Evolutionary conservation across 306 rosid genomes (phyloP).

Genomic region (Trifolium fragiferum): DNA sequence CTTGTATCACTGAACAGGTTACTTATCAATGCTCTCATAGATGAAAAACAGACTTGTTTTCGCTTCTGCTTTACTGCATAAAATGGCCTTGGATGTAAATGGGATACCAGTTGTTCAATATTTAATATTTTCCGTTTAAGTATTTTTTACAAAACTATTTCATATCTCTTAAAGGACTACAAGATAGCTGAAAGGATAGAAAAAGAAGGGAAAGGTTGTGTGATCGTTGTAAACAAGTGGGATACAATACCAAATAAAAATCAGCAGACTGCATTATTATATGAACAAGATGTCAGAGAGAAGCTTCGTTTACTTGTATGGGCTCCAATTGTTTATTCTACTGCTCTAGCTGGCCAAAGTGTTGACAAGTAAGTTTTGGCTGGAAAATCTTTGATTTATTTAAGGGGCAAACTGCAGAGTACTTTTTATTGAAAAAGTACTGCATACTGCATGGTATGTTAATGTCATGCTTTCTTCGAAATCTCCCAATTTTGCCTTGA

Average conservation of each 20-base stretch:
- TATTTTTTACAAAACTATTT: slow-evolving; percentile 16
- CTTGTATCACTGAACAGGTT: slow-evolving; percentile 96
- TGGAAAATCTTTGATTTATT: slow-evolving; percentile 24
- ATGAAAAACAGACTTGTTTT: slow-evolving; percentile 1
- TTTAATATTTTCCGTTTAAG: neutral
- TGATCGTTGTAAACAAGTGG: slow-evolving; percentile 97
- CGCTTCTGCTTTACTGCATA: slow-evolving; percentile 31
- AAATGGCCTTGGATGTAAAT: slow-evolving; percentile 9
- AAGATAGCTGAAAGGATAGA: slow-evolving; percentile 96
- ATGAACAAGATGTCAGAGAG: slow-evolving; percentile 93
- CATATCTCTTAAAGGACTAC: slow-evolving; percentile 67
- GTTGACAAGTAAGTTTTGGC: slow-evolving; percentile 81
- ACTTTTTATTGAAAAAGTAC: neutral
- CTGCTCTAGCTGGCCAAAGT: slow-evolving; percentile 83
- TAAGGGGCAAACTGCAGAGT: slow-evolving; percentile 22
- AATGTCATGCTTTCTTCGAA: slow-evolving; percentile 31
- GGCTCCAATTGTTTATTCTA: slow-evolving; percentile 94
- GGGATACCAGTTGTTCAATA: slow-evolving; percentile 24
- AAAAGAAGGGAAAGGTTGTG: slow-evolving; percentile 90
- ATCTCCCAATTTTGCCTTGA: slow-evolving; percentile 24
- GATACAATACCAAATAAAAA: slow-evolving; percentile 93
- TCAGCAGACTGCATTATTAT: slow-evolving; percentile 84
- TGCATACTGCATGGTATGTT: slow-evolving; percentile 9
- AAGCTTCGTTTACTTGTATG: slow-evolving; percentile 83
- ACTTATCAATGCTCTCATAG: slow-evolving; percentile 4